Evolutionary conservation across 306 rosid genomes (phyloP).

Genomic region (Oxytropis ochrocephala): DNA sequence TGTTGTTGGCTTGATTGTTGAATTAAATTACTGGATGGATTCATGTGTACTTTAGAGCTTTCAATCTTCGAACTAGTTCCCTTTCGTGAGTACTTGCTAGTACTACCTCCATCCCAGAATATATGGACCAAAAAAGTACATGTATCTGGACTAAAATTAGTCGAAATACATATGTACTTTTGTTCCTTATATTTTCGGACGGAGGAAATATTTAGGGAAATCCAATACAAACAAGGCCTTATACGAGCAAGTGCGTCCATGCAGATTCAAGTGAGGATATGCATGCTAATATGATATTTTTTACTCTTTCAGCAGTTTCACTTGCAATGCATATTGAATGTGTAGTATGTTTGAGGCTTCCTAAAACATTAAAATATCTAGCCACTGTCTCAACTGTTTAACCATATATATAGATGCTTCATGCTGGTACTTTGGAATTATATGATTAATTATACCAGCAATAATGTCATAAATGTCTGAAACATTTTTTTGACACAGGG

Average conservation of each 20-base stretch:
- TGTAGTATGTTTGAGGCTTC: neutral
- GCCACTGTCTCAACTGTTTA: neutral
- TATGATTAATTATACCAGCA: neutral
- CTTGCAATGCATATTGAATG: neutral
- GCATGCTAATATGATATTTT: neutral
- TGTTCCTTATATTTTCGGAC: too few relatives aligned
- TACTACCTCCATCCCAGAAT: too few relatives aligned
- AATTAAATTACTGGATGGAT: neutral
- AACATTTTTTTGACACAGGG: conserved; percentile 22
- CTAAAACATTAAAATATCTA: neutral
- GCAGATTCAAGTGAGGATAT: neutral
- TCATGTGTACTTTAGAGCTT: neutral
- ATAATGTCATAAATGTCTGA: conserved; percentile 2
- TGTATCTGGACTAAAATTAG: too few relatives aligned
- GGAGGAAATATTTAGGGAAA: too few relatives aligned
- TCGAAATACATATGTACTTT: too few relatives aligned
- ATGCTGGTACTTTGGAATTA: neutral
- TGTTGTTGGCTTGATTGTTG: conserved; percentile 4
- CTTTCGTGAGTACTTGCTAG: too few relatives aligned
- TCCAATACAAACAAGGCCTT: neutral
- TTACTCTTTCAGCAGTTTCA: neutral
- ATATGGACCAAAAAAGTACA: too few relatives aligned
- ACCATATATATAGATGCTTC: neutral
- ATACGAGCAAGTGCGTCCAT: neutral
- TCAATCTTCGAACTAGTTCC: neutral